These are phyloP conservation scores for Bacidia rubella DNA, from an alignment of 495 filamentous ascomycete genomes.

Conservation along the genomic window DNA sequence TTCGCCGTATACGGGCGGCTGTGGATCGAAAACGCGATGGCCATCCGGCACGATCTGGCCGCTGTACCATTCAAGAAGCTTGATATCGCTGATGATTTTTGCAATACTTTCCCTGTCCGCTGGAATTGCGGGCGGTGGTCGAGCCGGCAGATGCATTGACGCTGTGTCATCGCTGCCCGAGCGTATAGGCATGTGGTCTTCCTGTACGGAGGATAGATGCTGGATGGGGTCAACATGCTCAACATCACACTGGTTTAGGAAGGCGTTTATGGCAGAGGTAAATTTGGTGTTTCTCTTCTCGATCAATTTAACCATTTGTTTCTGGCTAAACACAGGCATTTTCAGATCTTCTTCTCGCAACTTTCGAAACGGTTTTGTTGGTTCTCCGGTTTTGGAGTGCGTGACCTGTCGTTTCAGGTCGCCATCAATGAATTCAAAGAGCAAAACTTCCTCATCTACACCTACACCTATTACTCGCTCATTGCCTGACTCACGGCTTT, in stretches of 20 bases:
- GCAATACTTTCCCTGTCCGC: constrained; percentile 68
- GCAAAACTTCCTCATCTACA: constrained; percentile 49
- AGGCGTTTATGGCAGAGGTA: constrained; percentile 57
- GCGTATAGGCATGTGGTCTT: constrained; percentile 35
- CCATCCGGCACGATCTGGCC: constrained; percentile 91
- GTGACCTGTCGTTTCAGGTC: constrained; percentile 73
- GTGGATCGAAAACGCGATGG: constrained; percentile 82
- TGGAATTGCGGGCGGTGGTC: constrained; percentile 55
- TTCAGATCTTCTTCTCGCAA: constrained; percentile 68
- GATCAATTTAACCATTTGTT: constrained; percentile 79
- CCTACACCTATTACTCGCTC: constrained; percentile 21
- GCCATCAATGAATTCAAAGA: constrained; percentile 88
- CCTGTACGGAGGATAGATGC: constrained; percentile 37
- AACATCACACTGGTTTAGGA: constrained; percentile 58
- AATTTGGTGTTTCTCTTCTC: constrained; percentile 89
- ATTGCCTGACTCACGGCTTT: no score
- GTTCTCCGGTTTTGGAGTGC: constrained; percentile 56
- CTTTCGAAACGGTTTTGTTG: constrained; percentile 46
- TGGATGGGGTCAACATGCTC: constrained; percentile 54
- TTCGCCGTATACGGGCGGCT: constrained; percentile 70
- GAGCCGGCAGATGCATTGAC: constrained; percentile 25
- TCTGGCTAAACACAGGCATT: constrained; percentile 88
- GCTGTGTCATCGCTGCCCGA: constrained; percentile 36
- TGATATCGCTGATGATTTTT: constrained; percentile 77
- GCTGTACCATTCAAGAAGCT: constrained; percentile 70